A percentile compares a stretch with the other conserved stretches of the same genome.
These are phyloP conservation scores for Sordariomycetes sp. DNA, from an alignment of 2,329 filamentous ascomycete species.

Conservation along the genomic window DNA sequence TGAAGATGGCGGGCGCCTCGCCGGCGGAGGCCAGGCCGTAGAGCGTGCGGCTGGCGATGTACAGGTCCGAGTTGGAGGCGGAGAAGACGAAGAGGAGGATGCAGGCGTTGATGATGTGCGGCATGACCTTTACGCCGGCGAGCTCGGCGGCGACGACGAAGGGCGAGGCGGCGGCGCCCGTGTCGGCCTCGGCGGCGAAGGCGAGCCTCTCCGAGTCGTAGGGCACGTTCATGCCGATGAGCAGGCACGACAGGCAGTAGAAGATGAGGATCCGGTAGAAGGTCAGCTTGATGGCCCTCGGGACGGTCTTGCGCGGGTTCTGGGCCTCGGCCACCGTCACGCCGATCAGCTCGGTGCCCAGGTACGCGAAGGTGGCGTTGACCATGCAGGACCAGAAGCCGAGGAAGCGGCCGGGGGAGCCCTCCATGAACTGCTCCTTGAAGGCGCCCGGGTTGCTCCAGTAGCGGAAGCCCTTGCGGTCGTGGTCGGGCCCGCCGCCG, in stretches of 20 bases:
- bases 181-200: constrained; percentile 33
- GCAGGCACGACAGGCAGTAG: constrained; percentile 63
- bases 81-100: constrained; percentile 70
- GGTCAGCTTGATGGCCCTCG: constrained; percentile 66
- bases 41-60: constrained; percentile 63
- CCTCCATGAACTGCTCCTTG: constrained; percentile 30
- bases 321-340: constrained; percentile 72
- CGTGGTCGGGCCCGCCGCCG: constrained; percentile 53
- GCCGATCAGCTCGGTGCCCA: constrained; percentile 67
- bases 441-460: constrained; percentile 55
- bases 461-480: constrained; percentile 55
- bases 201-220: constrained; percentile 53
- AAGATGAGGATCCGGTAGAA: constrained; percentile 78
- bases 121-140: constrained; percentile 51
- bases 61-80: constrained; percentile 67
- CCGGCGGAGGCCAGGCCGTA: constrained; percentile 64
- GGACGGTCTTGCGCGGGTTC: constrained; percentile 68
- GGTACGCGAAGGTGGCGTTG: constrained; percentile 68
- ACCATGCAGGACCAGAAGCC: constrained; percentile 63
- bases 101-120: constrained; percentile 61
- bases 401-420: constrained; percentile 41
- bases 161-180: constrained; percentile 52
- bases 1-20: constrained; percentile 62
- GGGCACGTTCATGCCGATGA: constrained; percentile 67
- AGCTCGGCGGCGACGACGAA: constrained; percentile 65